Conservation (phyloP, 495 filamentous ascomycete species). For the Talaromyces adpressus region DNA sequence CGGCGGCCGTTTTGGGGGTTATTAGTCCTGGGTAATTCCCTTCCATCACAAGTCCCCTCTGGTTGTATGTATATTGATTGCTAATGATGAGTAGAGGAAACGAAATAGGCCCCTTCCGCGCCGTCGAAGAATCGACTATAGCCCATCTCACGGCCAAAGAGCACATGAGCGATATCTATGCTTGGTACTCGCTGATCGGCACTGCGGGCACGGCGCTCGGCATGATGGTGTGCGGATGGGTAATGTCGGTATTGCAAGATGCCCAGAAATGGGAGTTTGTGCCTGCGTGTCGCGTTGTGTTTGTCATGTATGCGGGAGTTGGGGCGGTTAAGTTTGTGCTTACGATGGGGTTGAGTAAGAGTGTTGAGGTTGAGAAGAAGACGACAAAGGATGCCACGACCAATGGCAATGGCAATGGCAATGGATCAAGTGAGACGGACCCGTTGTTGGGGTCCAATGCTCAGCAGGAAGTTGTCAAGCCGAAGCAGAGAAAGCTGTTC, state of each 20-base stretch:
- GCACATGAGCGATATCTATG: slow-evolving; percentile 64
- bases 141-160: slow-evolving; percentile 62
- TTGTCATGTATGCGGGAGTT: slow-evolving; percentile 61
- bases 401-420: too few relatives aligned
- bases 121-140: slow-evolving; percentile 76
- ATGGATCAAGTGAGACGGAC: slow-evolving; percentile 23
- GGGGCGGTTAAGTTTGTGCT: slow-evolving; percentile 61
- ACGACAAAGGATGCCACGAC: slow-evolving; percentile 9
- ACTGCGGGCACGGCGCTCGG: slow-evolving; percentile 58
- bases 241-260: slow-evolving; percentile 45
- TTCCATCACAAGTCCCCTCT: too few relatives aligned
- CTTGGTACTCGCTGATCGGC: slow-evolving; percentile 73
- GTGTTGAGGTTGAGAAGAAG: slow-evolving; percentile 48
- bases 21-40: slow-evolving; percentile 62
- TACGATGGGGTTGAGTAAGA: slow-evolving; percentile 48
- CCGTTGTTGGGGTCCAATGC: slow-evolving; percentile 35
- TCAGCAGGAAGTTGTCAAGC: slow-evolving; percentile 13
- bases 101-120: slow-evolving; percentile 76
- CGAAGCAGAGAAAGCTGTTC: slow-evolving; percentile 11
- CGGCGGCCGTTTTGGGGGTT: slow-evolving; percentile 71
- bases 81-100: slow-evolving; percentile 53
- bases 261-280: slow-evolving; percentile 45
- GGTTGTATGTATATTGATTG: too few relatives aligned
- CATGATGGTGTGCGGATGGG: slow-evolving; percentile 58
- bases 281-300: slow-evolving; percentile 60